Percentiles rank a stretch among this genome's conserved stretches.
Evolutionary conservation across 2,329 filamentous ascomycete genomes (phyloP).

Genomic region (Clarireedia hainanense): DNA sequence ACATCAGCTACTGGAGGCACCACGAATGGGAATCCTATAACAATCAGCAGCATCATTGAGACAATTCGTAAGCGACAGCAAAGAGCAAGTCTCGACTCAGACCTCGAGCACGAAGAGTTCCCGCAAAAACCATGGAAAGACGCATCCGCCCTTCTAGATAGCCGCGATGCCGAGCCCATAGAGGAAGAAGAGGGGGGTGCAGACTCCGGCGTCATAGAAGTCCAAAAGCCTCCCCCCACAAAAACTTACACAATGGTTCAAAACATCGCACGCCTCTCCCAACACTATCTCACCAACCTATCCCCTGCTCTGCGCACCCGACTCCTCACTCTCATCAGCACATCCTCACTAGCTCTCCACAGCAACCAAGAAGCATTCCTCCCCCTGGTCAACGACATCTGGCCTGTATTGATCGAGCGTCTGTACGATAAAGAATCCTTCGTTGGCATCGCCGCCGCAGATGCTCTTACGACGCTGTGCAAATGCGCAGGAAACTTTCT

Average conservation of each 20-base stretch:
- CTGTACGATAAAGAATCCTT: conserved; percentile 60
- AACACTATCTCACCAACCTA: conserved; percentile 83
- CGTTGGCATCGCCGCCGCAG: conserved; percentile 62
- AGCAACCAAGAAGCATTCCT: conserved; percentile 76
- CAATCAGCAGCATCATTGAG: conserved; percentile 40
- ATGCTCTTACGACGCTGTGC: conserved; percentile 62
- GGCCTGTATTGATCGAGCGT: conserved; percentile 70
- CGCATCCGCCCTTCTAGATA: conserved; percentile 29
- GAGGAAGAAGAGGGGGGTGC: conserved; percentile 17
- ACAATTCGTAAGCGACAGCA: conserved; percentile 48
- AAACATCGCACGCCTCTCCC: conserved; percentile 74
- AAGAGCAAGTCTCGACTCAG: conserved; percentile 12
- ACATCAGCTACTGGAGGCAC: conserved; percentile 32
- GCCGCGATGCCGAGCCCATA: conserved; percentile 17
- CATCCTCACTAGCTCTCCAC: conserved; percentile 63
- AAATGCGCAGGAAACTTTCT: conserved; percentile 73
- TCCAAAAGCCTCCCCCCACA: conserved; percentile 56
- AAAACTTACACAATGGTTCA: conserved; percentile 76
- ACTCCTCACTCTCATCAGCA: conserved; percentile 68
- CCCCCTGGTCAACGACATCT: conserved; percentile 82
- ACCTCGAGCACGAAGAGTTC: conserved; percentile 18
- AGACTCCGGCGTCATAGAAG: conserved; percentile 33
- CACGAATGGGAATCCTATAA: conserved; percentile 33
- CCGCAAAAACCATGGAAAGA: conserved; percentile 31
- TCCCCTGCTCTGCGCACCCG: conserved; percentile 71